Percentiles rank a stretch among this genome's conserved stretches.
Evolutionary conservation across 2,329 filamentous ascomycete species (phyloP).

Genomic region (Apiospora aurea): DNA sequence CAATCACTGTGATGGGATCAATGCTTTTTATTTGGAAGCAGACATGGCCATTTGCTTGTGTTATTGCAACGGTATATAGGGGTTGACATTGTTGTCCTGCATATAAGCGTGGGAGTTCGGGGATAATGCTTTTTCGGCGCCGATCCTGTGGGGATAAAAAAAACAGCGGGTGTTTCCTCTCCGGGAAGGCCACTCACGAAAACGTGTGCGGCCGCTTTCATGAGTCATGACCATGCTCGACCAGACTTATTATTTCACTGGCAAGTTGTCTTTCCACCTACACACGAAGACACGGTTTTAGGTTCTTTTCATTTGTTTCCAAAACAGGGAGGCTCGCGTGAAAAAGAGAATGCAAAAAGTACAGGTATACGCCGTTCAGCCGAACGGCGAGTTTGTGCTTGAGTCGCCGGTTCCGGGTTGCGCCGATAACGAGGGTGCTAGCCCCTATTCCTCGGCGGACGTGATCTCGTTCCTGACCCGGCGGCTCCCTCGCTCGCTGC

Average conservation of each 20-base stretch:
- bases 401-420: background rate
- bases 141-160: background rate
- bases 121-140: conserved; percentile 3
- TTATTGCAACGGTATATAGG: background rate
- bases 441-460: conserved; percentile 19
- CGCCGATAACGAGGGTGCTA: background rate
- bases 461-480: conserved; percentile 22
- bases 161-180: background rate
- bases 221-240: background rate
- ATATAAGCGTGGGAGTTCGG: background rate
- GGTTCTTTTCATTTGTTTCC: background rate
- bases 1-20: too few relatives aligned
- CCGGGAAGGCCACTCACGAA: background rate
- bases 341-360: background rate
- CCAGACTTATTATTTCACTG: background rate
- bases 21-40: too few relatives aligned
- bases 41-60: too few relatives aligned
- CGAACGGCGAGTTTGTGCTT: conserved; percentile 15
- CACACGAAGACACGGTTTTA: background rate
- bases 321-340: background rate
- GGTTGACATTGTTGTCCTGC: background rate
- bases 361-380: conserved; percentile 15
- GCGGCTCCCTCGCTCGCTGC: conserved; percentile 13
- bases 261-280: background rate
- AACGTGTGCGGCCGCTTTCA: background rate